phyloP scores from a whole-genome alignment of 495 filamentous ascomycete genomes.

The Darksidea phi region DNA sequence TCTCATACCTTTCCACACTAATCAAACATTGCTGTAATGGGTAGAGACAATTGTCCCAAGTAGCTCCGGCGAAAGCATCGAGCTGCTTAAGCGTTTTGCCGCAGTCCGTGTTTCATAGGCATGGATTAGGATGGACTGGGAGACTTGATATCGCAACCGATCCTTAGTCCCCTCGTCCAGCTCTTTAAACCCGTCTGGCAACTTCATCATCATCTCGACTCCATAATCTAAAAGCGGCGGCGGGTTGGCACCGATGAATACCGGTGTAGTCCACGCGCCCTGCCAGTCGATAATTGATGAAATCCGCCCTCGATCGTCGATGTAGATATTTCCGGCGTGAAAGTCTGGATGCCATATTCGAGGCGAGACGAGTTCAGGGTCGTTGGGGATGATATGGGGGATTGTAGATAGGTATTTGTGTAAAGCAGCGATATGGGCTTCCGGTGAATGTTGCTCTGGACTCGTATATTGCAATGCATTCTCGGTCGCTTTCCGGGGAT shows the following conservation, averaged over 20 bases:
- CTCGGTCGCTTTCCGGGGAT: background rate
- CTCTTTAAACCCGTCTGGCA: conserved; percentile 22
- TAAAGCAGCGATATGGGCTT: conserved; percentile 17
- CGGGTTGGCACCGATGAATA: conserved; percentile 19
- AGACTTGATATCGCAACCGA: conserved; percentile 16
- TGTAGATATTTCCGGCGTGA: conserved; percentile 44
- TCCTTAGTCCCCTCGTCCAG: conserved; percentile 20
- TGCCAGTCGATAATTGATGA: conserved; percentile 32
- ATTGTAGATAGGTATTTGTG: conserved; percentile 19
- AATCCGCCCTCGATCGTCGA: conserved; percentile 16
- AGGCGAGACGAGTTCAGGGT: conserved; percentile 16
- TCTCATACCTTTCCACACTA: conserved; percentile 15
- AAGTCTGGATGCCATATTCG: conserved; percentile 45
- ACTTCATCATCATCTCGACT: conserved; percentile 19
- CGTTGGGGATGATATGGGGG: conserved; percentile 15
- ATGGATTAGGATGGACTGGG: conserved; percentile 17
- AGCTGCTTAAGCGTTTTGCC: conserved; percentile 22
- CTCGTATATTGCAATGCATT: conserved; percentile 4
- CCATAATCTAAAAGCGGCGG: conserved; percentile 18
- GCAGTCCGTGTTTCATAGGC: conserved; percentile 14
- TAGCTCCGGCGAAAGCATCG: conserved; percentile 18
- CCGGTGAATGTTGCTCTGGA: conserved; percentile 9
- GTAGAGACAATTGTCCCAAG: conserved; percentile 21
- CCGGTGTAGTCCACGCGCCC: conserved; percentile 15
- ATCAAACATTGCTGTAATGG: conserved; percentile 23